Base-by-base conservation (phyloP, 2,329 filamentous ascomycete genomes). In the Alternaria rosae region DNA sequence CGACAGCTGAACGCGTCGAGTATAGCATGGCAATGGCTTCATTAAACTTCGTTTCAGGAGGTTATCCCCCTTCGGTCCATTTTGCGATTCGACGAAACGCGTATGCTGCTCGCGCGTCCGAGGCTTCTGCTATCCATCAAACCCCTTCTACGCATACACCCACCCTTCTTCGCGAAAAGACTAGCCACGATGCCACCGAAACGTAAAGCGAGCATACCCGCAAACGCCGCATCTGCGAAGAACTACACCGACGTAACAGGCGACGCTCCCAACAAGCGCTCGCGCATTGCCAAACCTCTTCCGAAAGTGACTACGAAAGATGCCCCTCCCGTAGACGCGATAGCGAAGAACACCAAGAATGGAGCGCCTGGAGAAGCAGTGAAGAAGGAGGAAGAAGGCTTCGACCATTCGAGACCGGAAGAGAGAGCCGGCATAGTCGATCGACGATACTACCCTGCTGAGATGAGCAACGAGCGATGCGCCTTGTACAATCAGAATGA, bases 391-490 rank as follows among this genome's bases (percentile, higher is more conserved):
- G 45, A 63, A n/a, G 43, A 47, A 5, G 15, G 54, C 1, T 79
- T 78, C 66, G 78, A 80, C 61, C 76, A 80, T 57, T 73, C 76
- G 30, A 73, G 81, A 57, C 57, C 74, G 30, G 78, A 79, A 70
- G 77, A 79, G 66, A 59, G 69, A 59, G 69, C 75, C 45, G 78
- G 78, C 15, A 80, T 83, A 32, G 78, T 84, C 8, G 79, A 84
- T 43, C 73, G 82, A 26, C 87, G 91, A 50, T 97, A 89, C 80
- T 97, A 97, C 70, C 93, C 93, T 0, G 86, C 87, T 1, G 93
- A 97, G 76, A 96, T 97, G 89, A 91, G 86, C 80, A 95, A 93
- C 71, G 87, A 86, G 52, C 89, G 93, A 41, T 93, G 91, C 54
- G 82, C 84, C 6, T 89, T 90, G 54, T 97, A 97, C 79, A 91